Evolutionary conservation across 176 grass and related monocot genomes (phyloP).

Genomic region (Avena insularis): DNA sequence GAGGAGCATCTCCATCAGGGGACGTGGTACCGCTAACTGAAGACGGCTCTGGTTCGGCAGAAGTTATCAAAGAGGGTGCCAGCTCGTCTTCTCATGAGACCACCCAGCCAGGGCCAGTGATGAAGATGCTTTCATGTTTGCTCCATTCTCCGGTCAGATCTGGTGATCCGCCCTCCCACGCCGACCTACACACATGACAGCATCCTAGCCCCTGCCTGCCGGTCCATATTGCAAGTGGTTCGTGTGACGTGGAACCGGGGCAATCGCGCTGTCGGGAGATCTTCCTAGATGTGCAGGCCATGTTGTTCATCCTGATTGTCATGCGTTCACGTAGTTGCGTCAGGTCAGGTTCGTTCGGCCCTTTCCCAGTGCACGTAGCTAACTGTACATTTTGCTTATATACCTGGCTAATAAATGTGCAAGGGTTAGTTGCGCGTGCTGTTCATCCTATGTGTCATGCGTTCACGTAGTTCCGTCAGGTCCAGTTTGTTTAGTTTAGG

Average conservation of each 20-base stretch:
- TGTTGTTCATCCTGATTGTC: background rate
- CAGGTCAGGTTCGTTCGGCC: background rate
- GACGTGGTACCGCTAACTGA: conserved; percentile 52
- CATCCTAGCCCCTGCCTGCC: background rate
- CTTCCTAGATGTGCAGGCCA: background rate
- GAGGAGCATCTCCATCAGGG: conserved; percentile 28
- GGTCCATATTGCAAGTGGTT: background rate
- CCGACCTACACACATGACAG: background rate
- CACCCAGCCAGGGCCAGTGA: conserved; percentile 33
- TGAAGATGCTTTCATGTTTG: conserved; percentile 58
- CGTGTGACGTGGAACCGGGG: background rate
- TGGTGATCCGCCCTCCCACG: conserved; percentile 27
- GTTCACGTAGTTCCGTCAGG: background rate
- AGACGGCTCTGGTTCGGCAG: conserved; percentile 52
- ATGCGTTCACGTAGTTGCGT: background rate
- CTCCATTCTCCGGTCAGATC: conserved; percentile 53
- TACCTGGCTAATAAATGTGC: background rate
- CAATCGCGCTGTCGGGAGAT: background rate
- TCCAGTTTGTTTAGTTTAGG: background rate
- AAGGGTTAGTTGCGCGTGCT: background rate
- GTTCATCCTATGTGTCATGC: conserved; percentile 4
- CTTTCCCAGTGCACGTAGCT: background rate
- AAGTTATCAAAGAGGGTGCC: conserved; percentile 29
- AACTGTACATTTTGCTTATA: background rate
- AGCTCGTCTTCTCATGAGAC: conserved; percentile 46